Evolutionary conservation across 2,329 filamentous ascomycete genomes (phyloP).

Genomic region (Fusarium robinianum): DNA sequence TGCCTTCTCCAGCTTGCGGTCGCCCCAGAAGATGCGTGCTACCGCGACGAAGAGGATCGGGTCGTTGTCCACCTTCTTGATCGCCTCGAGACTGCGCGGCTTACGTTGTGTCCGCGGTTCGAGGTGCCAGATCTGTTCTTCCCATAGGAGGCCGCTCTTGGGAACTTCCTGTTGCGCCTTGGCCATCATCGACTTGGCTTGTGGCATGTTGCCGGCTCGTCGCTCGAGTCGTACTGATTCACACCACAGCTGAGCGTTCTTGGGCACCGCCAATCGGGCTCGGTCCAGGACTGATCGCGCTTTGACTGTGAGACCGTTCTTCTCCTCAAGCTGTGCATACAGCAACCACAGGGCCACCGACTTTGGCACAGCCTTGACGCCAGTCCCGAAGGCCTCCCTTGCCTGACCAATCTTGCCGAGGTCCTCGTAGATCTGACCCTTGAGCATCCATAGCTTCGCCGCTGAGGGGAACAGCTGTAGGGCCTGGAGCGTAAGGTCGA

Average conservation of each 20-base stretch:
- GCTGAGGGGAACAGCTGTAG: conserved; percentile 83
- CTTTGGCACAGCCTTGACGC: conserved; percentile 82
- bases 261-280: conserved; percentile 84
- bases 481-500: conserved; percentile 86
- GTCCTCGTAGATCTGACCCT: conserved; percentile 94
- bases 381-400: conserved; percentile 84
- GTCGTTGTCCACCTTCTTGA: conserved; percentile 96
- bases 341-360: conserved; percentile 90
- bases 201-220: conserved; percentile 77
- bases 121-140: conserved; percentile 93
- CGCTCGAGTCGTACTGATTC: conserved; percentile 94
- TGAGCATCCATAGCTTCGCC: conserved; percentile 97
- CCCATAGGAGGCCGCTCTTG: conserved; percentile 85
- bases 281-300: conserved; percentile 92
- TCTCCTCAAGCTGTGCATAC: conserved; percentile 86
- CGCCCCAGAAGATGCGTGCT: conserved; percentile 93
- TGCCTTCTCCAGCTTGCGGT: conserved; percentile 89
- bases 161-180: conserved; percentile 90
- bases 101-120: conserved; percentile 92
- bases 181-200: conserved; percentile 92
- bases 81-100: conserved; percentile 86
- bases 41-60: conserved; percentile 87
- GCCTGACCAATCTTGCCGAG: conserved; percentile 80
- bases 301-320: conserved; percentile 80
- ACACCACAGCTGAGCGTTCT: conserved; percentile 82